These are phyloP conservation scores for Claviceps sorghi DNA, from an alignment of 2,329 filamentous ascomycete genomes.

Conservation along the genomic window DNA sequence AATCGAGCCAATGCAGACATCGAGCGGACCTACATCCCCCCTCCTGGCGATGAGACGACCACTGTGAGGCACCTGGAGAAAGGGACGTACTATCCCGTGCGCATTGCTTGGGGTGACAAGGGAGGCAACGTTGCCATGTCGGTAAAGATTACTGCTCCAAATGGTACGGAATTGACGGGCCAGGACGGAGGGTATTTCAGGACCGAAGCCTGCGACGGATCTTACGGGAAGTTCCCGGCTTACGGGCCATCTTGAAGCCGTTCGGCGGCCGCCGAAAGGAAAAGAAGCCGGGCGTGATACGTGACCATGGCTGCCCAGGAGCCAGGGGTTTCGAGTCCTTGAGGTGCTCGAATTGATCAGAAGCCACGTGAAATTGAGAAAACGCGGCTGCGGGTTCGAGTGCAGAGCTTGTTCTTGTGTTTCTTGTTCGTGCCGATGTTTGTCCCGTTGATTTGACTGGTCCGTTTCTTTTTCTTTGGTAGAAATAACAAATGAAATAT, in stretches of 20 bases:
- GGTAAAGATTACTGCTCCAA: constrained; percentile 7
- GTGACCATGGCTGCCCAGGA: not conserved
- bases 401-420: not conserved
- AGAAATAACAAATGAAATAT: not conserved
- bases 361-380: not conserved
- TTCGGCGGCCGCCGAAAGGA: not conserved
- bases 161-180: constrained; percentile 6
- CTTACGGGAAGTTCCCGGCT: constrained; percentile 6
- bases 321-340: not conserved
- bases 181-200: constrained; percentile 6
- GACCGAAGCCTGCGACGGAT: constrained; percentile 7
- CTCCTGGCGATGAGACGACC: constrained; percentile 6
- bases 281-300: not conserved
- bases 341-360: not conserved
- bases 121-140: constrained; percentile 7
- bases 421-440: not conserved
- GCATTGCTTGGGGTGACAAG: constrained; percentile 7
- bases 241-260: constrained; percentile 3
- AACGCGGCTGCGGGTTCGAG: not conserved
- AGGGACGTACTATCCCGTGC: constrained; percentile 6
- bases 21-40: constrained; percentile 7
- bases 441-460: not conserved
- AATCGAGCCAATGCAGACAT: constrained; percentile 7
- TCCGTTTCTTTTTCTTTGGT: not conserved
- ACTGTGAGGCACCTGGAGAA: constrained; percentile 6